Conservation (phyloP, 2,329 filamentous ascomycete genomes). For the Teratosphaeria epicoccoides region DNA sequence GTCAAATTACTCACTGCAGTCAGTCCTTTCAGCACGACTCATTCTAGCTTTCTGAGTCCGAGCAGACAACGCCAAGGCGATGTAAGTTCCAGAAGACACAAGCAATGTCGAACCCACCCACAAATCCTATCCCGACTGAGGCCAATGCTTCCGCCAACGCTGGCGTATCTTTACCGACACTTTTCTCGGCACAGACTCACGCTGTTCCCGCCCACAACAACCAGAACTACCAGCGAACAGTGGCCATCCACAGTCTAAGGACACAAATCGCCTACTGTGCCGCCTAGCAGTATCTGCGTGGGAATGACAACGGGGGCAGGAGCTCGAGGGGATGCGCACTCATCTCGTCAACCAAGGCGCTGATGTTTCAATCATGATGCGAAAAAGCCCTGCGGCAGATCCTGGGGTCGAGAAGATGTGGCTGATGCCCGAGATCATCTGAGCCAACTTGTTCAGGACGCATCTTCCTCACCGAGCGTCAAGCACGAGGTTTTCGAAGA, state of each 20-base stretch:
- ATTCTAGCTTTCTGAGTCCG: too few relatives aligned
- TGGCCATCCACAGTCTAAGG: background rate
- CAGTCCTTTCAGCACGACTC: too few relatives aligned
- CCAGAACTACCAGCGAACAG: background rate
- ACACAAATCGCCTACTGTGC: background rate
- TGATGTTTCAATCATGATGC: background rate
- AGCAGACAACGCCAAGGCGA: too few relatives aligned
- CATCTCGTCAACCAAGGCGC: background rate
- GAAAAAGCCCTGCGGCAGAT: background rate
- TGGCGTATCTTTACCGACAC: background rate
- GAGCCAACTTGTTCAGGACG: background rate
- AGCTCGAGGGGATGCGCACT: background rate
- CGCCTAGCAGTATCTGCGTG: background rate
- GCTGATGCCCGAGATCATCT: background rate
- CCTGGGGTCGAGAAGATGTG: background rate
- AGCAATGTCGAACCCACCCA: background rate
- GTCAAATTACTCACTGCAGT: too few relatives aligned
- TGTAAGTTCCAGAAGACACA: background rate
- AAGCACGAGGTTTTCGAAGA: background rate
- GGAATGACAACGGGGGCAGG: background rate
- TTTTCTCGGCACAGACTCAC: background rate
- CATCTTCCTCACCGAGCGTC: background rate
- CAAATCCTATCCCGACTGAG: background rate
- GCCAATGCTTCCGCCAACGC: background rate
- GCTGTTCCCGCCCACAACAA: background rate